Conservation (phyloP, 2,329 filamentous ascomycete species). For the Ophiosphaerella narmari region DNA sequence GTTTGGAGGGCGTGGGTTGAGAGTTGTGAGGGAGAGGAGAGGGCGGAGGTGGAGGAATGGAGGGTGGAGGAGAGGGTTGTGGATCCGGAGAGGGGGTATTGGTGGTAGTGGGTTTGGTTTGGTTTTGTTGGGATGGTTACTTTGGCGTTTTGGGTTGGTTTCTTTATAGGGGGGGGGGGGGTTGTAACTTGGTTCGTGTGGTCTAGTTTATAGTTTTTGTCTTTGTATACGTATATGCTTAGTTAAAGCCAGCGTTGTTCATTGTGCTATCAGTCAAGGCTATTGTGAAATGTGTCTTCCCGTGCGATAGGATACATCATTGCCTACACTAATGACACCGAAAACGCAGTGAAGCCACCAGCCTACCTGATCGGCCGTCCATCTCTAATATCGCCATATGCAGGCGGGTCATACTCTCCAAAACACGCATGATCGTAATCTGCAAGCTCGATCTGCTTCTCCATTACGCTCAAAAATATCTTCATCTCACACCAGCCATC, state of each 20-base stretch:
- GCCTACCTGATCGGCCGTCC: slow-evolving; percentile 48
- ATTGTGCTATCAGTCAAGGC: too few species aligned
- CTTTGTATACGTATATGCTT: too few species aligned
- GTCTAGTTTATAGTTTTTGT: too few species aligned
- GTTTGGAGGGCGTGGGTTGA: neutral
- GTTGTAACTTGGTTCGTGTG: neutral
- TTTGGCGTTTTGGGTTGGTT: neutral
- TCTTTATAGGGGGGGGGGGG: neutral
- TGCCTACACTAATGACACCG: neutral
- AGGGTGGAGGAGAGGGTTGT: neutral
- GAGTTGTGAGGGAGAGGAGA: neutral
- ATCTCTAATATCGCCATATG: slow-evolving; percentile 57
- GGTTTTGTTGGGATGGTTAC: neutral
- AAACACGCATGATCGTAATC: slow-evolving; percentile 70
- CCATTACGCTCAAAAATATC: slow-evolving; percentile 68
- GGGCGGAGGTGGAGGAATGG: neutral
- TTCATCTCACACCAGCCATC: slow-evolving; percentile 79
- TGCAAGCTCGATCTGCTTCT: slow-evolving; percentile 62
- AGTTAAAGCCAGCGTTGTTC: too few species aligned
- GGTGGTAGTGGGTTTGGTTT: neutral
- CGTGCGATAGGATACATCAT: neutral
- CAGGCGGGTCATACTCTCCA: slow-evolving; percentile 56
- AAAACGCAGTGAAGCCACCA: neutral
- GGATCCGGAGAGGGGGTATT: neutral
- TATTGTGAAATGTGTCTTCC: too few species aligned